Evolutionary conservation across 345 rosid genomes (phyloP).

Genomic region (Citrus hindsii): DNA sequence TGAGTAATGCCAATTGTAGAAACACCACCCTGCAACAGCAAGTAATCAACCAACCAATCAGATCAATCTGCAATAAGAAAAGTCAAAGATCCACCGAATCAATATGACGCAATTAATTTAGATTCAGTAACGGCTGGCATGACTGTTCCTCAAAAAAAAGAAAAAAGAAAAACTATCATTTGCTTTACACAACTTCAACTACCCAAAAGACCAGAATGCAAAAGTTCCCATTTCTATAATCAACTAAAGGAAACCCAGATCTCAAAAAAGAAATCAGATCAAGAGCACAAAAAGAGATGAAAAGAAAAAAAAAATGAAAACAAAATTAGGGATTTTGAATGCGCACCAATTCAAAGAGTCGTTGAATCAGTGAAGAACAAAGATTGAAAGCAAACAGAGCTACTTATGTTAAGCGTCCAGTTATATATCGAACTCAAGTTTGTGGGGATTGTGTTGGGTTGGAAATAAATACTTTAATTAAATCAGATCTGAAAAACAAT

Average conservation of each 20-base stretch:
- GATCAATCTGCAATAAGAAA: conserved; percentile 32
- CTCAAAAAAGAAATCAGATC: conserved; percentile 31
- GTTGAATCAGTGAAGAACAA: not conserved
- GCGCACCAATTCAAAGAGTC: conserved; percentile 30
- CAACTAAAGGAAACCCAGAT: conserved; percentile 14
- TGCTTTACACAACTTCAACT: conserved; percentile 1
- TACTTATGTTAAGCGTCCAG: conserved; percentile 8
- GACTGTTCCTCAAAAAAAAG: not conserved
- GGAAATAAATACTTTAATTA: not conserved
- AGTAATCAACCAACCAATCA: conserved; percentile 15
- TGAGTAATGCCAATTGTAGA: not conserved
- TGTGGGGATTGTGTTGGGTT: not conserved
- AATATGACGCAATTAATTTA: conserved; percentile 1
- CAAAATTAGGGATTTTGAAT: conserved; percentile 33
- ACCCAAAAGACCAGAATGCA: not conserved
- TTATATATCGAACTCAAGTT: conserved; percentile 17
- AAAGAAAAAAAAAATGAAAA: not conserved
- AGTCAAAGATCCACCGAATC: conserved; percentile 28
- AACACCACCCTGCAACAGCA: conserved; percentile 15
- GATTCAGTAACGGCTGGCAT: not conserved
- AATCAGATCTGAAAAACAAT: not conserved
- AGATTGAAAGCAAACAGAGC: conserved; percentile 24
- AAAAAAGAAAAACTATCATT: not conserved
- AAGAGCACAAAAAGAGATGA: not conserved
- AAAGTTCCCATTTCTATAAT: conserved; percentile 16